Evolutionary conservation across 1,139 yeast genomes (phyloP).

Genomic region (Kodamaea anthophila): DNA sequence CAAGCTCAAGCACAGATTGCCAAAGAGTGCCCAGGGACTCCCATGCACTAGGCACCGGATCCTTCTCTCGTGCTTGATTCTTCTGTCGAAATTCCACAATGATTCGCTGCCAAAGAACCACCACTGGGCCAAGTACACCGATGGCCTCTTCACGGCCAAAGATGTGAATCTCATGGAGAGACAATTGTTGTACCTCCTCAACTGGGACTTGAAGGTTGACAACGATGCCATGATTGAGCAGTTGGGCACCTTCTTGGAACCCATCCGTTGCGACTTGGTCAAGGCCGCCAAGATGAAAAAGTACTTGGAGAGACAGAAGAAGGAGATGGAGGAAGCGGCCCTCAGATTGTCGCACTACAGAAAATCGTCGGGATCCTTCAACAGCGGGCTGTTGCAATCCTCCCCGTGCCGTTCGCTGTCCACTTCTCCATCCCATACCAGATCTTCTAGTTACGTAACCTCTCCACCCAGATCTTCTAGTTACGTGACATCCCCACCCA

Average conservation of each 20-base stretch:
- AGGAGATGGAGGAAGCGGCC: conserved; percentile 6
- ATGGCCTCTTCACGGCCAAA: conserved; percentile 58
- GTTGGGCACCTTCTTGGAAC: conserved; percentile 51
- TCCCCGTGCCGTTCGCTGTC: conserved; percentile 1
- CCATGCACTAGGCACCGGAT: conserved; percentile 77
- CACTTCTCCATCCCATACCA: background rate
- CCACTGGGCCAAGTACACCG: conserved; percentile 76
- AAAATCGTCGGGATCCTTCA: conserved; percentile 24
- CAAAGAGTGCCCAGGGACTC: conserved; percentile 66
- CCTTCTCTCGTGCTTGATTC: conserved; percentile 63
- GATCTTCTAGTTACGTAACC: too few species aligned
- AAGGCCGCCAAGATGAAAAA: conserved; percentile 33
- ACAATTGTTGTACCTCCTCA: conserved; percentile 58
- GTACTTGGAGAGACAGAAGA: conserved; percentile 23
- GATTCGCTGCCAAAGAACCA: conserved; percentile 71
- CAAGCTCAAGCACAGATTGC: conserved; percentile 52
- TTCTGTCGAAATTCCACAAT: conserved; percentile 68
- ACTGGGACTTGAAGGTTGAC: conserved; percentile 62
- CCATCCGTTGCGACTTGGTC: conserved; percentile 54
- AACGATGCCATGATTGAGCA: conserved; percentile 47
- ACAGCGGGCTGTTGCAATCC: conserved; percentile 4
- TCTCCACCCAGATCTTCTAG: too few species aligned
- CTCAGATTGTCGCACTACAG: conserved; percentile 18
- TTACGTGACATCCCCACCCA: too few species aligned
- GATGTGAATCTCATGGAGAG: conserved; percentile 80